Percentiles rank a stretch among this genome's conserved stretches.
Evolutionary conservation across 139 green algal genomes (phyloP).

Genomic region (Asterochloris sp.): DNA sequence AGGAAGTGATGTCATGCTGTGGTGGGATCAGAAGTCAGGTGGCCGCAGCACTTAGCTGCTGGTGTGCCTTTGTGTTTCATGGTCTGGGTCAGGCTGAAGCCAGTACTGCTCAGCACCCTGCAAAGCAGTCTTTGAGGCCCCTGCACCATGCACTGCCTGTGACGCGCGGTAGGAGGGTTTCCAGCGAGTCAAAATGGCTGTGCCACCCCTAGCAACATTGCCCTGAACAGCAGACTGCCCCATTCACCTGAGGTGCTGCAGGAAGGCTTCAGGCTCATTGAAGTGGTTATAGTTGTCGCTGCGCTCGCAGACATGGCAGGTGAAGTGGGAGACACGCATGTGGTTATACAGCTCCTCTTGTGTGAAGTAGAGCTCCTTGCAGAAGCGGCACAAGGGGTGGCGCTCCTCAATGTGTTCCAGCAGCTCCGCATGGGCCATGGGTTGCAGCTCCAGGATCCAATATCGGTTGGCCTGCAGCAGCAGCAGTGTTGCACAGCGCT

Average conservation of each 20-base stretch:
- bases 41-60: too few species aligned
- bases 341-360: conserved; percentile 57
- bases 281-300: conserved; percentile 38
- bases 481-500: neutral
- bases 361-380: conserved; percentile 49
- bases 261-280: conserved; percentile 17
- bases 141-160: too few species aligned
- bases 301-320: conserved; percentile 61
- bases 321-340: conserved; percentile 55
- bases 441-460: conserved; percentile 52
- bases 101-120: too few species aligned
- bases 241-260: conserved; percentile 36
- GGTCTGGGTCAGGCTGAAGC: too few species aligned
- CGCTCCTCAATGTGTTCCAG: conserved; percentile 30
- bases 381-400: conserved; percentile 69
- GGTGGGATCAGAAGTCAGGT: too few species aligned
- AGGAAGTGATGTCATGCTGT: too few species aligned
- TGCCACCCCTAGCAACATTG: too few species aligned
- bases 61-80: too few species aligned
- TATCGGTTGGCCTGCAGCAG: conserved; percentile 27
- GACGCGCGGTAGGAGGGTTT: too few species aligned
- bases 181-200: too few species aligned
- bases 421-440: conserved; percentile 27
- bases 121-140: too few species aligned
- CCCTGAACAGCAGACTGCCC: too few species aligned